Percentiles rank a stretch among this genome's conserved stretches.
These are phyloP conservation scores for Aspergillus jensenii DNA, from an alignment of 2,329 filamentous ascomycete genomes.

Conservation along the genomic window DNA sequence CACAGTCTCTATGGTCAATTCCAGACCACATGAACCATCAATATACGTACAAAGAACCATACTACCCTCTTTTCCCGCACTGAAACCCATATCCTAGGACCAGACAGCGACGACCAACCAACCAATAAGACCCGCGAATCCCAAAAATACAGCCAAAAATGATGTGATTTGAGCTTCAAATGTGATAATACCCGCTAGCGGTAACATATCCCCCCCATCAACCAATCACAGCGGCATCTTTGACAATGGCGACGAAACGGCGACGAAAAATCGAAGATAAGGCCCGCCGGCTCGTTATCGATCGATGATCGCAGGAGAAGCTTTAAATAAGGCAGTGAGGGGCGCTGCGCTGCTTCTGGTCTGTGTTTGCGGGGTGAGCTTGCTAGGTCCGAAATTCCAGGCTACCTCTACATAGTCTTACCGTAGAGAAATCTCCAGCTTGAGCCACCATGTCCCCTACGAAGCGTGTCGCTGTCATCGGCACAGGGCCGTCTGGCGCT, in stretches of 20 bases:
- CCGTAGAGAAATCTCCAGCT: background rate
- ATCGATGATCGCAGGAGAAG: background rate
- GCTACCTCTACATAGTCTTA: no score
- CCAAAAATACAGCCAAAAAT: constrained; percentile 1
- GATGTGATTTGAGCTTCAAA: constrained; percentile 3
- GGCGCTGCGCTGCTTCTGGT: background rate
- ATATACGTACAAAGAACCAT: no score
- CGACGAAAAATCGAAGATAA: background rate
- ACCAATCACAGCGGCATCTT: background rate
- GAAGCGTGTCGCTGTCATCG: constrained; percentile 58
- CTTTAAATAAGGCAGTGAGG: background rate
- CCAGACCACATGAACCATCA: no score
- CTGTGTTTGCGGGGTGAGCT: background rate
- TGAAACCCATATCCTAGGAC: background rate
- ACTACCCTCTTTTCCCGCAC: background rate
- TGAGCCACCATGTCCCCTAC: constrained; percentile 15
- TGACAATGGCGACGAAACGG: background rate
- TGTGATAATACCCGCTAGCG: constrained; percentile 2
- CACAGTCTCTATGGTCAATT: no score
- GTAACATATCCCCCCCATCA: background rate
- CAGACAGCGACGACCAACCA: background rate
- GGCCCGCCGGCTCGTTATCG: background rate
- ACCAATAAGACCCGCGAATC: background rate
- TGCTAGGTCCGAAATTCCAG: no score
- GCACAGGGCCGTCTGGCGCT: constrained; percentile 60